Base-by-base conservation (phyloP, 2,329 filamentous ascomycete genomes). In the Pseudogymnoascus sp. region DNA sequence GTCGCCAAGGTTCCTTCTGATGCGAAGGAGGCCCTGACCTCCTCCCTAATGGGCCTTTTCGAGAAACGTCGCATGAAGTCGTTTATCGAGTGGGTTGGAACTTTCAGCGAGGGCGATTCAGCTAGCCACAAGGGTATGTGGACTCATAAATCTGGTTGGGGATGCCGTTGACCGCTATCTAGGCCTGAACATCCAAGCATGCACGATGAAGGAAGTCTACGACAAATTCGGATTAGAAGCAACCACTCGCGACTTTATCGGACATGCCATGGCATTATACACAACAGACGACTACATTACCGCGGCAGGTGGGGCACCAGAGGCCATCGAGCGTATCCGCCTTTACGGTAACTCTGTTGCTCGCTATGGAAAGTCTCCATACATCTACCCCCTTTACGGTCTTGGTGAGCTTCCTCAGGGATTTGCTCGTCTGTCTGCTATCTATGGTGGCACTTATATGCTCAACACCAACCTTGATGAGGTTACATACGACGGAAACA, bases 361-460 rank as follows among this genome's bases (percentile, higher is more conserved):
- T 61, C 87, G 93, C 67, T 98, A 98, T 78, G 95, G 95, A 78
- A 98, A 97, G 80, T 98, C 93, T 11, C 96, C 95, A 53, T 99
- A 98, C 82, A 98, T 99, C 81, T 99, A 99, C 83, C 96, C 95
- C 59, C 87, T 98, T 33, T 99, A 99, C 80, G 95, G 95, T 66
- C 87, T 99, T 60, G 95, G 90, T 75, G 95, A 99, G 81, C 89
- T 99, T 63, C 96, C 95, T 37, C 95, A 99, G 79, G 93, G 93
- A 65, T 99, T 99, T 73, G 95, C 95, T 67, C 93, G 95, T 77
- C 85, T 99, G 62, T 97, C 93, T 41, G 95, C 95, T 76, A 98
- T 99, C 78, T 98, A 99, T 75, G 95, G 95, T 68, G 95, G 95
- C 70, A 99, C 95, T 60, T 99, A 99, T 81, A 99, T 99, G 93